Base-by-base conservation (phyloP, 73 alveolate genomes). In the Symbiodinium pilosum region DNA sequence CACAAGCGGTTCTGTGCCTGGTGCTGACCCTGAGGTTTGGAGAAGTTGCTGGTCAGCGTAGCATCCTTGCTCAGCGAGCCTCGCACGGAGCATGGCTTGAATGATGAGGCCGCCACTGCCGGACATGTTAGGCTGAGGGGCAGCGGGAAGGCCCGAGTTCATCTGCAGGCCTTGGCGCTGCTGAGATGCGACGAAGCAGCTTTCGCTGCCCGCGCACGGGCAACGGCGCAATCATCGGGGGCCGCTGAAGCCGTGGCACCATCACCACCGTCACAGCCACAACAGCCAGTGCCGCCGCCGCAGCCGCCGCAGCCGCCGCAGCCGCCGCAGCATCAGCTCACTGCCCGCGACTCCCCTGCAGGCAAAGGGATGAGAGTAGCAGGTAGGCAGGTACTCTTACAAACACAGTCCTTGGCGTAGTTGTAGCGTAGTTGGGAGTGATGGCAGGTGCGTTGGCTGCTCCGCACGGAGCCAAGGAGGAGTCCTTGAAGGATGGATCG, bases 1-100 rank as follows among this genome's bases (percentile, higher is more conserved):
- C n/a, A n/a, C n/a, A n/a, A n/a, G n/a, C n/a, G 73, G 2, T 0
- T n/a, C n/a, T n/a, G n/a, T n/a, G n/a, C n/a, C n/a, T 54, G 26
- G 73, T 24, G 20, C 32, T 8, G 2, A 24, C 26, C 32, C 4
- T 38, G 81, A 64, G 81, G 81, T 32, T 36, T 73, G 18, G 85
- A 73, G 85, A 73, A 73, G 85, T 43, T 73, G 85, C 85, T 73
- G 42, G 30, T 73, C 44, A 73, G 85, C 44, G 85, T 73, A 43
- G 85, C 85, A 26, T 73, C 85, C 12, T 16, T 73, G 85, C 43
- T 73, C 44, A 34, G 44, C 30, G 85, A 73, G 34, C 85, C 85
- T n/a, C 41, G 85, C 0, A 43, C 16, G 43, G 85, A 73, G 85
- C 85, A 73, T 43, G 85, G 85, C 85, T 36, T 73, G 44, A 73